Evolutionary conservation across 1,284 basidiomycete genomes (phyloP).

Genomic region (Erythrobasidium hasegawianum): DNA sequence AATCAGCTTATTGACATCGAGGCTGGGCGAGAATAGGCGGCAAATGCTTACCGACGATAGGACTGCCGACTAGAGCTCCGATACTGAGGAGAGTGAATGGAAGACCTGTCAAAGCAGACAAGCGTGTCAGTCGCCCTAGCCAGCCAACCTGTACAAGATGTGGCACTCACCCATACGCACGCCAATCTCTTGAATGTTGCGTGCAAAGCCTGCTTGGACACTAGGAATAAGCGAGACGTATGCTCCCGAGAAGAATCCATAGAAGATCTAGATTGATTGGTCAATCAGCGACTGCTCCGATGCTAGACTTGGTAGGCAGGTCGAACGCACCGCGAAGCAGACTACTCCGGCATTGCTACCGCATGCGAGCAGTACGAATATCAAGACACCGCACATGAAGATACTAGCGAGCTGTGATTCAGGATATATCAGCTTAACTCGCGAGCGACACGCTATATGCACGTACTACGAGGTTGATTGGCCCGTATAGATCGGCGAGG

Average conservation of each 20-base stretch:
- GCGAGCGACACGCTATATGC: background rate
- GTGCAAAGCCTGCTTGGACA: slow-evolving; percentile 27
- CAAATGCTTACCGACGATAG: slow-evolving; percentile 1
- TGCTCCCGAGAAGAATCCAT: slow-evolving; percentile 45
- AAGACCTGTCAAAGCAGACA: background rate
- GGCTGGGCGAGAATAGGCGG: no score
- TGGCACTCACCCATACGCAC: slow-evolving; percentile 15
- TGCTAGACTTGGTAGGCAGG: no score
- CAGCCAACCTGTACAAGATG: no score
- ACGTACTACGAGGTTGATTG: slow-evolving; percentile 40
- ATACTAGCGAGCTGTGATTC: slow-evolving; percentile 18
- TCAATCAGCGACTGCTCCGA: no score
- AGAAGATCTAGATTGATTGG: slow-evolving; percentile 42
- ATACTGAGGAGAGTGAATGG: slow-evolving; percentile 11
- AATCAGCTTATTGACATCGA: no score
- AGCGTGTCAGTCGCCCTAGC: no score
- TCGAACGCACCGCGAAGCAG: slow-evolving; percentile 38
- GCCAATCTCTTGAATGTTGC: slow-evolving; percentile 22
- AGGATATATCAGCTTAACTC: no score
- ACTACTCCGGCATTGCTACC: slow-evolving; percentile 41
- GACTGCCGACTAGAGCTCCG: slow-evolving; percentile 21
- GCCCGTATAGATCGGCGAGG: slow-evolving; percentile 43
- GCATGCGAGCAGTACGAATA: slow-evolving; percentile 40
- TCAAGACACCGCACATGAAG: slow-evolving; percentile 38
- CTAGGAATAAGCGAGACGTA: slow-evolving; percentile 27